Conservation (phyloP, 345 rosid species). For the Brassica incana region DNA sequence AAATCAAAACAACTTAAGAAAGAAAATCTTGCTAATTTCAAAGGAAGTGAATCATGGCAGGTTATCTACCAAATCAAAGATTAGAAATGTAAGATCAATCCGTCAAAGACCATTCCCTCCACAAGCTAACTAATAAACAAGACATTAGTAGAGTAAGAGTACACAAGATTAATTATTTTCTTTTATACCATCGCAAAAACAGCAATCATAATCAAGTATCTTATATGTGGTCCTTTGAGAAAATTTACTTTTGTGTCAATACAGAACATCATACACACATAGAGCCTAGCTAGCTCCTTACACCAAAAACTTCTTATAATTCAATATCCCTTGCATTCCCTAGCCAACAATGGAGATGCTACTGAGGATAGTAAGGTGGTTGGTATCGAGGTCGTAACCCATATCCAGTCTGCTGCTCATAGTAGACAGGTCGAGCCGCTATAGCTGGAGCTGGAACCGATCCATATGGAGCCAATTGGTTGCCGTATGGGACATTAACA, state of each 20-base stretch:
- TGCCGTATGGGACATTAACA: conserved; percentile 41
- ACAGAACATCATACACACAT: background rate
- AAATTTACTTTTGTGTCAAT: background rate
- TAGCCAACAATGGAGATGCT: conserved; percentile 21
- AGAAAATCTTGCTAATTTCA: background rate
- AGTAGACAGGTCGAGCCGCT: conserved; percentile 41
- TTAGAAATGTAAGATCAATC: background rate
- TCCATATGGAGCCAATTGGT: conserved; percentile 42
- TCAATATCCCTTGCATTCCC: background rate
- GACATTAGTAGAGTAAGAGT: background rate
- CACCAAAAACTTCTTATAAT: background rate
- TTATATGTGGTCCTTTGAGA: background rate
- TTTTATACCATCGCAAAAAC: background rate
- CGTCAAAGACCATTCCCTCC: background rate
- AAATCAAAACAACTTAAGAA: background rate
- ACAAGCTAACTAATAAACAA: background rate
- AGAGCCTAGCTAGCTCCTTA: background rate
- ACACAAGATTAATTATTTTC: background rate
- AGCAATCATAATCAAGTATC: background rate
- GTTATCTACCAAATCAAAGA: conserved; percentile 22
- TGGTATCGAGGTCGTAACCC: conserved; percentile 45
- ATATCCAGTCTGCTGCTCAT: conserved; percentile 43
- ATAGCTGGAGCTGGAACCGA: conserved; percentile 32
- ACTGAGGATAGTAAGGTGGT: conserved; percentile 50
- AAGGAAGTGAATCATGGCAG: background rate